Base-by-base conservation (phyloP, 2,329 filamentous ascomycete species). In the Coniochaeta pulveracea region DNA sequence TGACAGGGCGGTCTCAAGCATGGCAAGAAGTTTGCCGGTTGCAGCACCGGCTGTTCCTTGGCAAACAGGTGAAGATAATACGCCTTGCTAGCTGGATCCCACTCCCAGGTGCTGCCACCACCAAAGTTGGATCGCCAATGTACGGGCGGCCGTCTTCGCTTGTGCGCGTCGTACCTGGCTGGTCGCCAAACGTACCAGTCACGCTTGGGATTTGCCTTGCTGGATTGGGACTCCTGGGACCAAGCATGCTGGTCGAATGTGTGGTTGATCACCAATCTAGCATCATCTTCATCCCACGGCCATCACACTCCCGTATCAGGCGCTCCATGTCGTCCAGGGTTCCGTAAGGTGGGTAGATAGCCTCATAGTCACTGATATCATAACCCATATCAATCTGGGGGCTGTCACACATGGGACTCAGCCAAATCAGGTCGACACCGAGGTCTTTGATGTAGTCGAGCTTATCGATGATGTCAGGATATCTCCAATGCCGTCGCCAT, bases 261-360 rank as follows among this genome's bases (percentile, higher is more conserved):
- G 49, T 86, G 80, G 40, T 85, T 85, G 34, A 84, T 70, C 2
- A 85, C 81, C 8, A 85, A 45, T 85, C 80, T 43, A 85, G 67
- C 15, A 85, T 66, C 9, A 85, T 58, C 48, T 76, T 79, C 69
- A 85, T 80, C 3, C 66, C 70, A 3, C 75, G 60, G 19, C 64
- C 51, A 38, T 84, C 76, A 17, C 74, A 66, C 16, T 66, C 66
- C 30, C 71, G 52, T 34, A 78, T 76, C 34, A 85, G 54, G 2
- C 57, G 50, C 32, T 84, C 76, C 15, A 85, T 71, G 48, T 86
- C 78, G 33, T 60, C 58, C 24, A 86, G 57, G 12, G 74, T 74
- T 11, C 81, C 81, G 41, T 83, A 85, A 11, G 65, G 66, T 3
- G 70, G 61, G 41, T 84, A 66, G 33, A 86, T 76, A 21, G 57